Evolutionary conservation across 306 rosid genomes (phyloP).

Genomic region (Sphenostylis stenocarpa): DNA sequence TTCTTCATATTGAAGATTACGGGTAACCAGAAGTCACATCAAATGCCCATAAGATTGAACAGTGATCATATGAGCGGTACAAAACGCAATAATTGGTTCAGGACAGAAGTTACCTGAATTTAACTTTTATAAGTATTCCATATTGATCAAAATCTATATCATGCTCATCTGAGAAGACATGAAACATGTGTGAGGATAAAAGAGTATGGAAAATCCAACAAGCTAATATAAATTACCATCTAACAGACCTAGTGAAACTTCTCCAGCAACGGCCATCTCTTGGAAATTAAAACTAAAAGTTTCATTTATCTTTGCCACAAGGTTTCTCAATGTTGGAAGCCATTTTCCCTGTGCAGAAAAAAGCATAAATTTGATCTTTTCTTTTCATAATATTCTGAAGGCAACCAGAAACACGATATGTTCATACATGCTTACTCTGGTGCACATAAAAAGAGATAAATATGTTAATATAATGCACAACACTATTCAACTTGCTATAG

Average conservation of each 20-base stretch:
- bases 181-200: slow-evolving; percentile 32
- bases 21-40: background rate
- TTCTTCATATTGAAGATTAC: slow-evolving; percentile 11
- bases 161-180: slow-evolving; percentile 73
- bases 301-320: slow-evolving; percentile 85
- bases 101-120: slow-evolving; percentile 74
- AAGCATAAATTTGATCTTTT: slow-evolving; percentile 14
- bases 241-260: slow-evolving; percentile 78
- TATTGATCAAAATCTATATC: slow-evolving; percentile 76
- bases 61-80: slow-evolving; percentile 6
- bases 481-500: too few species aligned
- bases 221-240: slow-evolving; percentile 1
- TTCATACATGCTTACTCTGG: background rate
- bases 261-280: slow-evolving; percentile 99
- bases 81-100: background rate
- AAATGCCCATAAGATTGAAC: background rate
- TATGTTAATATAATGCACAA: background rate
- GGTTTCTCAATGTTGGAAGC: slow-evolving; percentile 88
- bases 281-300: slow-evolving; percentile 80
- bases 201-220: slow-evolving; percentile 21
- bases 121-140: slow-evolving; percentile 92
- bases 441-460: background rate
- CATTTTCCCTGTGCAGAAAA: slow-evolving; percentile 68
- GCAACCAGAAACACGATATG: background rate
- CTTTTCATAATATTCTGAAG: slow-evolving; percentile 2